Percentiles rank a stretch among this genome's conserved stretches.
These are phyloP conservation scores for Phytophthora crassamura DNA, from an alignment of 352 stramenopile genomes.

Conservation along the genomic window DNA sequence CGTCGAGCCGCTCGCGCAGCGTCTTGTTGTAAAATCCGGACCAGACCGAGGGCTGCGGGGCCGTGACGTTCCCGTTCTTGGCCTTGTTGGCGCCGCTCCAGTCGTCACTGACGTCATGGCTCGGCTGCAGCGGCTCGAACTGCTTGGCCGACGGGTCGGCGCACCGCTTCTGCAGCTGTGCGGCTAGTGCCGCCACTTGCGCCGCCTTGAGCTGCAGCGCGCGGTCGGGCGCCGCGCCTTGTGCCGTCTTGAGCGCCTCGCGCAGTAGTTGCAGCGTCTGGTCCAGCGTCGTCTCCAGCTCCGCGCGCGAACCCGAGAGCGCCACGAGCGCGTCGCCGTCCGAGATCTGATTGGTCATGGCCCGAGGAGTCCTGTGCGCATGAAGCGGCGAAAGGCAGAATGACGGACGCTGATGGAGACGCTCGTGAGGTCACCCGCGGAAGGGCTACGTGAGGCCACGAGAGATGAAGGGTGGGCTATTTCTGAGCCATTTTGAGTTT, in stretches of 20 bases:
- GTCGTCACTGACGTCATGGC: constrained; percentile 41
- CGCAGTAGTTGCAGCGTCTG: constrained; percentile 42
- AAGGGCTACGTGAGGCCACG: not conserved
- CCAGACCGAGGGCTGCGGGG: constrained; percentile 79
- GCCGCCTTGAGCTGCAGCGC: constrained; percentile 23
- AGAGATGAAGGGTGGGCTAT: too few relatives aligned
- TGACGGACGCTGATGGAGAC: constrained; percentile 10
- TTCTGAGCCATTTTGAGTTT: too few relatives aligned
- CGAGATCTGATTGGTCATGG: constrained; percentile 41
- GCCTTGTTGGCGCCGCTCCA: constrained; percentile 24
- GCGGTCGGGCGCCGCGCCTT: constrained; percentile 9
- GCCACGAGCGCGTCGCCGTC: constrained; percentile 26
- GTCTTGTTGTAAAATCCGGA: constrained; percentile 93
- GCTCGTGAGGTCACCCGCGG: constrained; percentile 8
- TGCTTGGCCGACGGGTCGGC: constrained; percentile 34
- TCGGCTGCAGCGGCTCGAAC: constrained; percentile 57
- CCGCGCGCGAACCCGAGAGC: constrained; percentile 7
- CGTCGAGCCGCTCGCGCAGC: constrained; percentile 78
- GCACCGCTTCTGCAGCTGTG: constrained; percentile 40
- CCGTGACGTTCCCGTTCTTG: constrained; percentile 3
- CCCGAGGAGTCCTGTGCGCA: constrained; percentile 4
- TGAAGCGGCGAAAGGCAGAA: constrained; percentile 25
- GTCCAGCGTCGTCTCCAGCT: constrained; percentile 36
- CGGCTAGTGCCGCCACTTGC: constrained; percentile 24
- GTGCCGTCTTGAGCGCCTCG: constrained; percentile 36